A percentile compares a stretch with the other conserved stretches of the same genome.
These are phyloP conservation scores for Eucalyptus brandiana DNA, from an alignment of 345 rosid species.

Conservation along the genomic window DNA sequence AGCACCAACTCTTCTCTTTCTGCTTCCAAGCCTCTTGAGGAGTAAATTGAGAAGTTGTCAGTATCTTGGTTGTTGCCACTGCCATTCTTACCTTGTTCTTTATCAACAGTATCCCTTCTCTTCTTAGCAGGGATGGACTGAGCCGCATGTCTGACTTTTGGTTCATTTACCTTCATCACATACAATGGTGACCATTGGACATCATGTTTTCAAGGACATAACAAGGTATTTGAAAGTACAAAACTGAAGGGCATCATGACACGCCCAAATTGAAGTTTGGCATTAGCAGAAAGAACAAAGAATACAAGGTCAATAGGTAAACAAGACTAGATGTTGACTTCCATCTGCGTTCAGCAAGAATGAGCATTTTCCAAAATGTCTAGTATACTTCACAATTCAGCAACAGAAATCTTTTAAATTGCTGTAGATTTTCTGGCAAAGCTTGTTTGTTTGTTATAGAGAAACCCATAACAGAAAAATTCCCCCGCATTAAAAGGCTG, in stretches of 20 bases:
- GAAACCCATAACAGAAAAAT: background rate
- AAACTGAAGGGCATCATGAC: background rate
- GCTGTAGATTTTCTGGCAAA: background rate
- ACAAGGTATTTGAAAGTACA: background rate
- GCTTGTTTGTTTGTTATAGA: background rate
- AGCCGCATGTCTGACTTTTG: slow-evolving; percentile 52
- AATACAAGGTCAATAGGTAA: background rate
- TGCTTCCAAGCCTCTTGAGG: slow-evolving; percentile 44
- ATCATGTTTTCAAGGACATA: background rate
- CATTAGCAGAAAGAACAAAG: background rate
- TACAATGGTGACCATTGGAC: background rate
- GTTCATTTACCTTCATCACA: slow-evolving; percentile 23
- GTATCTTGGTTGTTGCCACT: slow-evolving; percentile 28
- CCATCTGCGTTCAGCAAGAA: background rate
- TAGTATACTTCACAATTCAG: background rate
- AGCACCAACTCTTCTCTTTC: slow-evolving; percentile 46
- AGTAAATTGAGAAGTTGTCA: slow-evolving; percentile 24
- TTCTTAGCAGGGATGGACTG: slow-evolving; percentile 53
- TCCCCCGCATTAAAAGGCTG: background rate
- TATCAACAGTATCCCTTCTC: slow-evolving; percentile 48
- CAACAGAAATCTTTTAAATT: background rate
- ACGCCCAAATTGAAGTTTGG: background rate
- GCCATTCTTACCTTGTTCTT: slow-evolving; percentile 21
- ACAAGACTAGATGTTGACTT: background rate
- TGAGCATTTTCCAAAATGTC: background rate